Evolutionary conservation across 495 filamentous ascomycete species (phyloP), one percentile per base, ranked within the genome.

Genomic region (Podospora fimiseda): DNA sequence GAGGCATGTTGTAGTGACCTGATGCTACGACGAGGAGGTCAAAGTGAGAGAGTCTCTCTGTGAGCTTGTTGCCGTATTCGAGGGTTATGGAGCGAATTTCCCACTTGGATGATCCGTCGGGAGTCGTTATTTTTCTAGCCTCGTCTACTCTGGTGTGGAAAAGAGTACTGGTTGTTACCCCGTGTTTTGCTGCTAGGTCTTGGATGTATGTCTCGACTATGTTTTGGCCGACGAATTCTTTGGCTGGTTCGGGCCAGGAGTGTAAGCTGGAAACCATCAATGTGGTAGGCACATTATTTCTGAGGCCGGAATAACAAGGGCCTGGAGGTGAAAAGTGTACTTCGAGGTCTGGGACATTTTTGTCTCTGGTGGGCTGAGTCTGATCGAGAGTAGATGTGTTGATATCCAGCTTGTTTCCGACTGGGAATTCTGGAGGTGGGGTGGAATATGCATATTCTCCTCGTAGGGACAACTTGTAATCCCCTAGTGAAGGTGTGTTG

Each of bases 201-300:
- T 82, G 76, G 15, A 88, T 77, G 61, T 87, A 88, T 4, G 73
- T 63, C 33, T 76, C 75, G 9, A 85, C 66, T 2, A 76, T 66
- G 15, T 58, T 52, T 52, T 86, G 82, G 41, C 69, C 79, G 14
- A 85, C 76, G 57, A 73, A 79, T 38, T 73, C 71, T 13, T 71
- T 73, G 0, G 80, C 86, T 3, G 77, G 80, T 18, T 79, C 69
- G 1, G 80, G 77, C 81, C 83, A 87, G 0, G 68, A 57, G 44
- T 77, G 77, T n/a, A 84, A 70, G 45, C 71, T 80, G 23, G 79
- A 77, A 38, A 72, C 65, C 68, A 87, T 79, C 23, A 87, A 60
- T 9, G 70, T 70, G 1, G 82, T 86, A 3, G 82, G 72, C 4
- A 88, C 78, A 61, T 88, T 88, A 48, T 83, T 89, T 22, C 67